phyloP scores from a whole-genome alignment of 371 early-diverging fungal genomes.

The Mucor plumbeus region DNA sequence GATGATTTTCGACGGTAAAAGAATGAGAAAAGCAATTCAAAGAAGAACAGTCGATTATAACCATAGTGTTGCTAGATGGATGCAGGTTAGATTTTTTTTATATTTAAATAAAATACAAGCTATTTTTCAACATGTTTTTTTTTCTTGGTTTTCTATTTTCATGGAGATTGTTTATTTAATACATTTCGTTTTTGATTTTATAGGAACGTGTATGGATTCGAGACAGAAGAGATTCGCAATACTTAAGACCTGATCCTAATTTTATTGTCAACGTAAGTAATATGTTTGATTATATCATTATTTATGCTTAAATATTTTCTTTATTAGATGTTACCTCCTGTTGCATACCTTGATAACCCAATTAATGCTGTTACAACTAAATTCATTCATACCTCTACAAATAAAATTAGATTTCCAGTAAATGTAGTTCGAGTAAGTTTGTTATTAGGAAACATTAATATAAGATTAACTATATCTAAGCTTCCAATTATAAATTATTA shows the following conservation, averaged over 20 bases:
- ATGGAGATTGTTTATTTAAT: constrained; percentile 1
- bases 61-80: constrained; percentile 81
- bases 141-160: constrained; percentile 14
- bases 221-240: constrained; percentile 65
- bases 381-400: constrained; percentile 97
- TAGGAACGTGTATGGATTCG: constrained; percentile 66
- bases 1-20: constrained; percentile 85
- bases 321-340: constrained; percentile 75
- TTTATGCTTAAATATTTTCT: neutral
- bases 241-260: constrained; percentile 85
- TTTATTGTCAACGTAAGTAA: constrained; percentile 83
- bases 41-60: constrained; percentile 96
- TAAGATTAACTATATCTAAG: neutral
- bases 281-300: neutral
- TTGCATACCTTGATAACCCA: constrained; percentile 80
- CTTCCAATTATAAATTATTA: constrained; percentile 21
- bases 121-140: neutral
- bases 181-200: constrained; percentile 12
- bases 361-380: constrained; percentile 88
- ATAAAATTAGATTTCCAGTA: constrained; percentile 96
- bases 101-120: constrained; percentile 1
- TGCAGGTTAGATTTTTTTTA: constrained; percentile 64
- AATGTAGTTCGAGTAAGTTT: constrained; percentile 87
- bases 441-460: neutral
- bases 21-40: constrained; percentile 95